Conservation (phyloP, 768 basidiomycete genomes). For the Termitomyces sp. region DNA sequence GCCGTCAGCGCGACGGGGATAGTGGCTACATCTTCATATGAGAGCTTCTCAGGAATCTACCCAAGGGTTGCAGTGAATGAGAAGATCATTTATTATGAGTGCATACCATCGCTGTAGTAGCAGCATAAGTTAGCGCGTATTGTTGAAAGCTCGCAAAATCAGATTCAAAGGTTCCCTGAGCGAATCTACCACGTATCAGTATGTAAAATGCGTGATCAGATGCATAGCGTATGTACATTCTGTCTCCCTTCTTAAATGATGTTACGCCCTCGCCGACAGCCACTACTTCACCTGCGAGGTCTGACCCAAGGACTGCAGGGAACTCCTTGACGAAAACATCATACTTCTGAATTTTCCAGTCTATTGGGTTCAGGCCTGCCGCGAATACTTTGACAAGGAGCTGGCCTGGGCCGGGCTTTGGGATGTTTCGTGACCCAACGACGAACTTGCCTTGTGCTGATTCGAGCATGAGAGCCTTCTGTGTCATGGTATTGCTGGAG, state of each 20-base stretch:
- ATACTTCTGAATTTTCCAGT: conserved; percentile 45
- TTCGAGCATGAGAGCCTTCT: conserved; percentile 20
- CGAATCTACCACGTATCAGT: conserved; percentile 24
- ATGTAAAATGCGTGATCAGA: not conserved
- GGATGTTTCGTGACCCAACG: conserved; percentile 8
- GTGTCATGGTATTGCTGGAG: conserved; percentile 7
- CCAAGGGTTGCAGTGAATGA: not conserved
- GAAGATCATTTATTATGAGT: not conserved
- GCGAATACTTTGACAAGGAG: conserved; percentile 37
- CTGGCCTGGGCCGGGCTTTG: conserved; percentile 31
- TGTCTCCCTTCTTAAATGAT: conserved; percentile 45
- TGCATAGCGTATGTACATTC: conserved; percentile 33
- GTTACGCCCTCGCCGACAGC: conserved; percentile 48
- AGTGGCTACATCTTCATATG: conserved; percentile 35
- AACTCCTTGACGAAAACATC: conserved; percentile 33
- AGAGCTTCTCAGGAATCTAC: conserved; percentile 33
- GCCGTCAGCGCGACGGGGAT: conserved; percentile 35
- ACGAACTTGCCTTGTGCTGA: conserved; percentile 16
- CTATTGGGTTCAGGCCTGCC: conserved; percentile 42
- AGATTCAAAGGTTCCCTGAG: conserved; percentile 32
- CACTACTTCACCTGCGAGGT: conserved; percentile 47
- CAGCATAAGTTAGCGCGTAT: conserved; percentile 35
- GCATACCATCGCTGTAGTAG: conserved; percentile 34
- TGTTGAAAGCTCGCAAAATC: conserved; percentile 39
- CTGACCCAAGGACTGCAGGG: conserved; percentile 43